Conservation (phyloP, 1,284 basidiomycete species). For the Heterobasidion annosum region DNA sequence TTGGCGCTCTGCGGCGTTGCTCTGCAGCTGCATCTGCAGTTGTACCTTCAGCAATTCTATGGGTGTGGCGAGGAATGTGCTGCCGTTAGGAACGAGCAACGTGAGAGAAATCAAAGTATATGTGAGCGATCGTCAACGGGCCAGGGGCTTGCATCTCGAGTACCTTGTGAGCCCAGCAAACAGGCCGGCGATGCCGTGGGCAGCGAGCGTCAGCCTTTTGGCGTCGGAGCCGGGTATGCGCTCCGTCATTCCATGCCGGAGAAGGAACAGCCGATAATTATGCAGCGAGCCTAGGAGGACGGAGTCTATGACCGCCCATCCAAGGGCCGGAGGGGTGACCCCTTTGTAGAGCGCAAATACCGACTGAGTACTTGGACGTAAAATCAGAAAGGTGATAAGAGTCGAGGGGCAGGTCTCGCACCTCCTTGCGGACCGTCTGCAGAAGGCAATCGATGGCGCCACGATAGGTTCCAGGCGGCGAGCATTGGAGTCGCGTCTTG, state of each 20-base stretch:
- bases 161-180: constrained; percentile 71
- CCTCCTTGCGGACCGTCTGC: constrained; percentile 60
- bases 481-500: constrained; percentile 66
- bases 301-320: constrained; percentile 73
- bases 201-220: constrained; percentile 45
- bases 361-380: constrained; percentile 10
- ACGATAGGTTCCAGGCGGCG: constrained; percentile 59
- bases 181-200: constrained; percentile 62
- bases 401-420: constrained; percentile 15
- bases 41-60: constrained; percentile 75
- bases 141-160: not conserved
- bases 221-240: constrained; percentile 29
- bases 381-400: not conserved
- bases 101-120: not conserved
- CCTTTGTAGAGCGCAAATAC: constrained; percentile 57
- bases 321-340: constrained; percentile 65
- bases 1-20: constrained; percentile 40
- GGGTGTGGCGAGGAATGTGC: constrained; percentile 61
- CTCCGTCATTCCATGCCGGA: constrained; percentile 46
- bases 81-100: constrained; percentile 14
- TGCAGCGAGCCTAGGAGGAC: constrained; percentile 69
- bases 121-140: not conserved
- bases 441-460: constrained; percentile 61
- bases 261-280: constrained; percentile 61
- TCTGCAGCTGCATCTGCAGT: constrained; percentile 66